A percentile compares a stretch with the other conserved stretches of the same genome.
Evolutionary conservation across 495 filamentous ascomycete species (phyloP).

Genomic region (Wilcoxina mikolae): DNA sequence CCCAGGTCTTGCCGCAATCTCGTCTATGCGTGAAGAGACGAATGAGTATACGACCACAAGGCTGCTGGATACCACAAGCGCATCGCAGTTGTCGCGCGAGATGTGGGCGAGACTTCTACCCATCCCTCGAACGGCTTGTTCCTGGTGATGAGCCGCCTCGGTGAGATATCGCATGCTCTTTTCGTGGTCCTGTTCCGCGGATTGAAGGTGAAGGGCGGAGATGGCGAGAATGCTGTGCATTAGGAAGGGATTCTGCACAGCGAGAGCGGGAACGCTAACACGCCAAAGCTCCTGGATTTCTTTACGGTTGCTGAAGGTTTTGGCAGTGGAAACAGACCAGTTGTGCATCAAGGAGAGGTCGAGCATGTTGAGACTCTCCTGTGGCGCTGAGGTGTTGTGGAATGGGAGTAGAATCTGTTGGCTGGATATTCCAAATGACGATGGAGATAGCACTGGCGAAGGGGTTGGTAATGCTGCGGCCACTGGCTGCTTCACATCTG

Average conservation of each 20-base stretch:
- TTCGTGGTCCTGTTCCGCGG: not conserved
- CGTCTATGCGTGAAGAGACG: not conserved
- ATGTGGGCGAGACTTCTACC: conserved; percentile 10
- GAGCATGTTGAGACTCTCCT: not conserved
- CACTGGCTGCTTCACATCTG: not conserved
- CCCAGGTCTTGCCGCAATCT: not conserved
- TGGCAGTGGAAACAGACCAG: conserved; percentile 10
- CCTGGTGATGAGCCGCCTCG: conserved; percentile 22
- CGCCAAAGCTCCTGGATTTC: conserved; percentile 26
- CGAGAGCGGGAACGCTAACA: conserved; percentile 27
- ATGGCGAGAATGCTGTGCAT: conserved; percentile 32
- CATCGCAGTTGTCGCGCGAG: conserved; percentile 17
- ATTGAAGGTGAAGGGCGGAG: conserved; percentile 29
- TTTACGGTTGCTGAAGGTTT: conserved; percentile 9
- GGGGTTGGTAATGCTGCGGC: not conserved
- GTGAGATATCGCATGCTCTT: conserved; percentile 8
- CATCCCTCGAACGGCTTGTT: conserved; percentile 15
- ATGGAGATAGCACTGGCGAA: not conserved
- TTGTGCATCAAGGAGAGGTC: conserved; percentile 28
- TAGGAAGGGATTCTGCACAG: conserved; percentile 26
- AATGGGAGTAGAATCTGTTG: not conserved
- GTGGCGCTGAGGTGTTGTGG: not conserved
- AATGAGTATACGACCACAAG: conserved; percentile 11
- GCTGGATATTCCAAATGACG: too few species aligned
- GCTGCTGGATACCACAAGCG: conserved; percentile 22